Base-by-base conservation (phyloP, 176 grass and related monocot genomes). In the Oryza glaberrima region DNA sequence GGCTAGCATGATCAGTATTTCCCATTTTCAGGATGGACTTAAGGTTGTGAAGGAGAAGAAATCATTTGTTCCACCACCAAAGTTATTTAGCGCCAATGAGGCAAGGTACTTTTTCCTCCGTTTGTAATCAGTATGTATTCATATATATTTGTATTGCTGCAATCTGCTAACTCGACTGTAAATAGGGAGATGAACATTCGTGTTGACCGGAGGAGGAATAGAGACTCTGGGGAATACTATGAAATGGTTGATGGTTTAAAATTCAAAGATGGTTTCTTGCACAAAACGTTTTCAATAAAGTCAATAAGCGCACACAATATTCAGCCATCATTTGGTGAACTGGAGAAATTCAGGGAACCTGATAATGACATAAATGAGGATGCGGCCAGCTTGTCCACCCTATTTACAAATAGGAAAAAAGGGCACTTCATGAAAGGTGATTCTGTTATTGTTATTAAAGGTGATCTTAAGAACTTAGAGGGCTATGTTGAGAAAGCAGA, bases 391-490 rank as follows among this genome's bases (percentile, higher is more conserved):
- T 87, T 97, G 65, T 94, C 94, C 30, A 88, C 92, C 80, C 87
- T 97, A 13, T 97, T 92, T 88, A 56, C 91, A 76, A 94, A 91
- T 73, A 94, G 92, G 80, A 94, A 92, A 73, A 97, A 92, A 34
- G 86, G 90, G 12, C 90, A 97, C 80, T 97, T 97, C 44, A 89
- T 94, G 90, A 97, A 97, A 85, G 88, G 92, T 41, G 95, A 97
- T 91, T 86, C 88, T 65, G 95, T 97, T 38, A 88, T 97, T 88
- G 85, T 94, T 72, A 78, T 91, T 23, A 87, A 85, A 38, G 95
- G 92, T 32, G 95, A 92, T 71, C 88, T 92, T 1, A 94, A 92
- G 78, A 87, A 92, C 76, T 75, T 94, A 30, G 83, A 91, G 83
- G 95, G 92, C 20, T 91, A 78, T 82, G 90, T 97, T 87, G 92